A percentile compares a stretch with the other conserved stretches of the same genome.
These are phyloP conservation scores for Metroxylon sagu DNA, from an alignment of 176 grass and related monocot species.

Conservation along the genomic window DNA sequence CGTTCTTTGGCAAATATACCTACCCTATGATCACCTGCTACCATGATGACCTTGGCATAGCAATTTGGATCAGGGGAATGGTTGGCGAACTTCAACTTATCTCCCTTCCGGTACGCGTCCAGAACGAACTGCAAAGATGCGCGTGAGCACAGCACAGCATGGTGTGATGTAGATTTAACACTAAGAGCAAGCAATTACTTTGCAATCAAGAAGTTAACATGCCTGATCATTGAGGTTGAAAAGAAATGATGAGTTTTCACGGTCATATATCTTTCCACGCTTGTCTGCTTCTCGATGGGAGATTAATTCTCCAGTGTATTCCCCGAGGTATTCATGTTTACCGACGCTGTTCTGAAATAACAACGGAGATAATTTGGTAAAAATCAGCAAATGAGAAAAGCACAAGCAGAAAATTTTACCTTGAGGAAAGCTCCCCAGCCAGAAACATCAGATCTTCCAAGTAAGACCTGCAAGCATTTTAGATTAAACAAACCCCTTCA, in stretches of 20 bases:
- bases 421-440: conserved; percentile 97
- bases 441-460: conserved; percentile 89
- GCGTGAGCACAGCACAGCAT: neutral
- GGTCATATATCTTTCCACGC: conserved; percentile 95
- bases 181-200: too few species aligned
- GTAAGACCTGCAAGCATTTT: conserved; percentile 51
- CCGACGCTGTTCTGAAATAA: conserved; percentile 66
- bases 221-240: conserved; percentile 98
- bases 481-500: neutral
- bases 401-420: conserved; percentile 31
- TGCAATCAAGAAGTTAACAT: conserved; percentile 8
- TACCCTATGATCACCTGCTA: conserved; percentile 83
- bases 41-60: conserved; percentile 96
- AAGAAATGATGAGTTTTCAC: conserved; percentile 92
- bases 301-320: conserved; percentile 97
- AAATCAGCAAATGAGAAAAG: neutral
- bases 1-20: conserved; percentile 94
- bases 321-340: conserved; percentile 96
- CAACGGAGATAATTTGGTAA: conserved; percentile 5
- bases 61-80: conserved; percentile 94
- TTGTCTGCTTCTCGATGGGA: conserved; percentile 95
- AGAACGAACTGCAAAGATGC: conserved; percentile 67
- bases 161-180: too few species aligned
- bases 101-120: conserved; percentile 91
- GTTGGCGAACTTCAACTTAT: conserved; percentile 96